These are phyloP conservation scores for Dacryopinax primogenitus DNA, from an alignment of 768 basidiomycete genomes.

Conservation along the genomic window DNA sequence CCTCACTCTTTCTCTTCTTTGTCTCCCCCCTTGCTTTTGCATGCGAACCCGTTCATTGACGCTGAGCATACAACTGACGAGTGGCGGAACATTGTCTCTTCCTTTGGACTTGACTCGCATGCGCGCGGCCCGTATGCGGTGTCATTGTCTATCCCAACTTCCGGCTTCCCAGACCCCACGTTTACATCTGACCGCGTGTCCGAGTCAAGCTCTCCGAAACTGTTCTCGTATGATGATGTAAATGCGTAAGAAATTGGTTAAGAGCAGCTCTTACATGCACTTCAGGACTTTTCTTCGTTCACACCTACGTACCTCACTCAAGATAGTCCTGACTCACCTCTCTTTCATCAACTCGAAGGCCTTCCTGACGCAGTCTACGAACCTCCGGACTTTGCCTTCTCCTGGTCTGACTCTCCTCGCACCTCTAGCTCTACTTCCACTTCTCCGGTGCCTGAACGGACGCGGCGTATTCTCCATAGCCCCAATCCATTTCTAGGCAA, in stretches of 20 bases:
- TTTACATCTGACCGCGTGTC: neutral
- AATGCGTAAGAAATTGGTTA: neutral
- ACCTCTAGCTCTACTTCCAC: neutral
- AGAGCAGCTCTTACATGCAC: neutral
- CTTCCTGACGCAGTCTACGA: neutral
- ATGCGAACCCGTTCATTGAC: conserved; percentile 6
- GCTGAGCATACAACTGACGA: neutral
- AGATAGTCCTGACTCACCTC: neutral
- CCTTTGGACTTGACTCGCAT: neutral
- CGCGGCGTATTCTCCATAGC: neutral
- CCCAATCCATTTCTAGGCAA: conserved; percentile 1
- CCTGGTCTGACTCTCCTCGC: neutral
- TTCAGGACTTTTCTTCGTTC: neutral
- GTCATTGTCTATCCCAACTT: neutral
- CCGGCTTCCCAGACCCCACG: neutral
- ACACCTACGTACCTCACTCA: neutral
- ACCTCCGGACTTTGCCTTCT: neutral
- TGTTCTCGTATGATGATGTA: conserved; percentile 7
- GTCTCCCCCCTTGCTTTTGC: neutral
- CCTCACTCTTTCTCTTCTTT: neutral
- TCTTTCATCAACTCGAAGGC: neutral
- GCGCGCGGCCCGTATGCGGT: neutral
- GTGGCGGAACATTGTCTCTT: conserved; percentile 3
- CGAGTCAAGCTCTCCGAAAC: neutral
- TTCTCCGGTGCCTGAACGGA: neutral